Percentiles rank a stretch among this genome's conserved stretches.
These are phyloP conservation scores for Rhododendron vialii DNA, from an alignment of 148 eudicot genomes.

Conservation along the genomic window DNA sequence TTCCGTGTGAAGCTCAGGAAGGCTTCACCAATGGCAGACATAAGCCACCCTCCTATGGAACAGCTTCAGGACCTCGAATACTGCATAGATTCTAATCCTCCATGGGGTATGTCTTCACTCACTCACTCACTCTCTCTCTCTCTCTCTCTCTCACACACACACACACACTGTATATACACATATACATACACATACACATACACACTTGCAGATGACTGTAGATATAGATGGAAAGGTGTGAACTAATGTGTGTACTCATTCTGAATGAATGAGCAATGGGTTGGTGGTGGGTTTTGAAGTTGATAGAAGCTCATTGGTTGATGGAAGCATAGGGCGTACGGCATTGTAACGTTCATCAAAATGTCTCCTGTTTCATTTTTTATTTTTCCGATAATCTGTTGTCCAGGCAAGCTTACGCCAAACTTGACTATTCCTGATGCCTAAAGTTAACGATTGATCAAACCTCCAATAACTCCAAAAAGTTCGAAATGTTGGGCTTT, in stretches of 20 bases:
- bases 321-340: not conserved
- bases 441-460: not conserved
- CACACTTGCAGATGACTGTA: not conserved
- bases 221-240: not conserved
- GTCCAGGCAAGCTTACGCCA: not conserved
- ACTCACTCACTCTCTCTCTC: not conserved
- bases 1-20: slow-evolving; percentile 21
- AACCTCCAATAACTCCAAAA: not conserved
- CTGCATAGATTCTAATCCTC: slow-evolving; percentile 98
- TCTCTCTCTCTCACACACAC: not conserved
- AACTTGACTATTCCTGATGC: not conserved
- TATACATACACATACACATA: not conserved
- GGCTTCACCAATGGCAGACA: slow-evolving; percentile 71
- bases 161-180: not conserved
- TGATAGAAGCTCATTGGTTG: not conserved
- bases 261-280: slow-evolving; percentile 10
- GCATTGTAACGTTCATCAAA: not conserved
- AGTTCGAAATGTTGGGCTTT: not conserved
- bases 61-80: slow-evolving; percentile 99
- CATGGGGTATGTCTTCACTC: slow-evolving; percentile 64
- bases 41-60: slow-evolving; percentile 87
- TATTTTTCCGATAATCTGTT: not conserved
- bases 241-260: not conserved
- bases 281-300: slow-evolving; percentile 4
- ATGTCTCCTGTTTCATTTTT: not conserved